Conservation (phyloP, 148 eudicot species). For the Nepenthes mirabilis region DNA sequence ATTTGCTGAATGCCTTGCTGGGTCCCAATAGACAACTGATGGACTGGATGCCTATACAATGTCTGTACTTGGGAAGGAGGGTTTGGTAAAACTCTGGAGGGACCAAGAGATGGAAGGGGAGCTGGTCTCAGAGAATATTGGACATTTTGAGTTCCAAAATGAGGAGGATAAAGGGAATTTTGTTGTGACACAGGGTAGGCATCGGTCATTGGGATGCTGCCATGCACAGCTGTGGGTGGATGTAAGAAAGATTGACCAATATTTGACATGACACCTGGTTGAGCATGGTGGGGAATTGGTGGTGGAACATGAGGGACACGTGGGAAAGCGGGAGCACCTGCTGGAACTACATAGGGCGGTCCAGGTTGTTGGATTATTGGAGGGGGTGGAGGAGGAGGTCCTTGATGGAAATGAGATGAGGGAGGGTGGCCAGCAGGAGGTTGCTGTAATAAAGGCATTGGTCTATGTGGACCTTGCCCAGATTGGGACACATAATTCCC, state of each 20-base stretch:
- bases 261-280: constrained; percentile 18
- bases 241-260: constrained; percentile 26
- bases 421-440: constrained; percentile 23
- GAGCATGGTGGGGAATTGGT: constrained; percentile 20
- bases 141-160: constrained; percentile 23
- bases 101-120: constrained; percentile 18
- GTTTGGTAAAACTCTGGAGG: constrained; percentile 11
- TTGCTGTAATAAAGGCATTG: constrained; percentile 38
- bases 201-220: constrained; percentile 17
- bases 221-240: constrained; percentile 25
- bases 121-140: constrained; percentile 21
- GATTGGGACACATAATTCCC: constrained; percentile 39
- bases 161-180: constrained; percentile 15
- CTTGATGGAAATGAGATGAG: constrained; percentile 29
- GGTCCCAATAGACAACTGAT: constrained; percentile 10
- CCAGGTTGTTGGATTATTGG: constrained; percentile 26
- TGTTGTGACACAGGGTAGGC: constrained; percentile 24
- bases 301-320: constrained; percentile 23
- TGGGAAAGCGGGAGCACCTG: constrained; percentile 23
- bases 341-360: constrained; percentile 17
- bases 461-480: constrained; percentile 49
- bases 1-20: constrained; percentile 22
- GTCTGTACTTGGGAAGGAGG: constrained; percentile 22
- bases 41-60: constrained; percentile 17
- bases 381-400: constrained; percentile 19